Conservation (phyloP, 805 yeast species). For the Candida xiaguanensis region DNA sequence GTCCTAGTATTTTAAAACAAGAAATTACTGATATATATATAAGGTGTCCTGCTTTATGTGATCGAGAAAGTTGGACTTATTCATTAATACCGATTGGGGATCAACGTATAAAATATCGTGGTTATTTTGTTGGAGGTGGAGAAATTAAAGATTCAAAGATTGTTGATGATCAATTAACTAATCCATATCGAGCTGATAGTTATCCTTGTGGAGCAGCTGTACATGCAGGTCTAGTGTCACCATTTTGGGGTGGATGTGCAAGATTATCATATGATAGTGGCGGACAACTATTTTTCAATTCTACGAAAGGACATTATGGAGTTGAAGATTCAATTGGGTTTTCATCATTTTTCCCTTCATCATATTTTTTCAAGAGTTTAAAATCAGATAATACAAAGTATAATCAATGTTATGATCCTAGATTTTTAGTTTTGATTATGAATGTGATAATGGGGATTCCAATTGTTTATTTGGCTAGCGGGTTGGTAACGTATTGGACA, state of each 20-base stretch:
- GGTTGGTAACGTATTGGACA: conserved; percentile 51
- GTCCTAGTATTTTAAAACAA: conserved; percentile 39
- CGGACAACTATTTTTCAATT: conserved; percentile 41
- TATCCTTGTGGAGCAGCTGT: conserved; percentile 87
- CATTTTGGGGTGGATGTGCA: conserved; percentile 77
- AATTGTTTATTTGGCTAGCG: conserved; percentile 50
- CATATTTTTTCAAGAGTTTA: conserved; percentile 56
- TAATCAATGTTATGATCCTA: conserved; percentile 65
- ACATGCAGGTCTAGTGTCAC: conserved; percentile 77
- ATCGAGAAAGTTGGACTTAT: conserved; percentile 70
- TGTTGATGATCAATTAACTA: conserved; percentile 30
- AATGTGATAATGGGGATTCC: conserved; percentile 65
- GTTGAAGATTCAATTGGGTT: conserved; percentile 56
- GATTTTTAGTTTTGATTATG: conserved; percentile 51
- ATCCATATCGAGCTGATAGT: conserved; percentile 84
- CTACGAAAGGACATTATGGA: conserved; percentile 48
- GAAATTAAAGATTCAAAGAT: conserved; percentile 11
- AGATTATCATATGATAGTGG: conserved; percentile 55
- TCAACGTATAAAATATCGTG: conserved; percentile 61
- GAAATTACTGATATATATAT: conserved; percentile 44
- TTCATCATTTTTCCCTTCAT: conserved; percentile 69
- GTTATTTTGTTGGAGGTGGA: conserved; percentile 80
- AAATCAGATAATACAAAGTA: conserved; percentile 16
- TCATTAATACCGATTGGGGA: conserved; percentile 73
- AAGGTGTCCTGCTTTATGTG: conserved; percentile 88